Conservation (phyloP, 306 rosid genomes). For the Quercus glauca region DNA sequence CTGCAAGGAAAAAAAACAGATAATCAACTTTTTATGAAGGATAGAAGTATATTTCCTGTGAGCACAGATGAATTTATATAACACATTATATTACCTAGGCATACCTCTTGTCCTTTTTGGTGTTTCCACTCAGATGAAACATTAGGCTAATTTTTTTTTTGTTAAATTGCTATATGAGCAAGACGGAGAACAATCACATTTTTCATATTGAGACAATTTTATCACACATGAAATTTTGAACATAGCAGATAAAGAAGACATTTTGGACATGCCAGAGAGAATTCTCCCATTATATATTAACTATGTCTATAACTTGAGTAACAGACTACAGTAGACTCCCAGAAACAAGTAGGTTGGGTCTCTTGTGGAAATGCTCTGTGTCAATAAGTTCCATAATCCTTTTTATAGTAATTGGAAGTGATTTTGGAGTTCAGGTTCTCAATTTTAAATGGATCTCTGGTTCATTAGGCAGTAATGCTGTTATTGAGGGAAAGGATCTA, state of each 20-base stretch:
- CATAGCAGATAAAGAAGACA: not conserved
- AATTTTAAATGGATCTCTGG: not conserved
- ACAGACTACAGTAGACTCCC: not conserved
- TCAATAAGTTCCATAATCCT: not conserved
- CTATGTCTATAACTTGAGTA: not conserved
- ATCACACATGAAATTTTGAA: not conserved
- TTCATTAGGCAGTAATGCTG: not conserved
- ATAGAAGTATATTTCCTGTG: not conserved
- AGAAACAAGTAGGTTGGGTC: not conserved
- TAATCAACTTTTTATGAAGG: not conserved
- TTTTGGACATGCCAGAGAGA: not conserved
- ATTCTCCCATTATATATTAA: not conserved
- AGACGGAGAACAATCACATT: not conserved
- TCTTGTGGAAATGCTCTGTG: not conserved
- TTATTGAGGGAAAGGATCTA: not conserved
- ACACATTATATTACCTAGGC: not conserved
- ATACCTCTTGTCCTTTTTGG: not conserved
- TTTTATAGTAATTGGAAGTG: not conserved
- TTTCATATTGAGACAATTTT: not conserved
- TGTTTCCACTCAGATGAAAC: not conserved
- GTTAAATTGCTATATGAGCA: not conserved
- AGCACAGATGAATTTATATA: not conserved
- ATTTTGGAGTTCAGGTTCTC: not conserved
- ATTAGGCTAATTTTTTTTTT: not conserved
- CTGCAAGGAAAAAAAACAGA: constrained; percentile 41